Base-by-base conservation (phyloP, 495 filamentous ascomycete species). In the Clavariopsis aquatica region DNA sequence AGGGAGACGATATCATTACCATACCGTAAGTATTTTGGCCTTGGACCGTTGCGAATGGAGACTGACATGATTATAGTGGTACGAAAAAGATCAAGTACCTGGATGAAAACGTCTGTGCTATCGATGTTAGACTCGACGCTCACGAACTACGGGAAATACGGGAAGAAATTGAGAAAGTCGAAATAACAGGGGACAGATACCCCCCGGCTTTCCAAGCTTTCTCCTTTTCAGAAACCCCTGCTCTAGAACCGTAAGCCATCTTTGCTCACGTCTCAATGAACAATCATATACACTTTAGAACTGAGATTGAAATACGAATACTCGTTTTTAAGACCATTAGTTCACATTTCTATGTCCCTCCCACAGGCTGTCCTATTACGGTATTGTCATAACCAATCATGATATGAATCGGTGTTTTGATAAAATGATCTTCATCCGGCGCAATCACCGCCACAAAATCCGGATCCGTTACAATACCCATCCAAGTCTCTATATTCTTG, bases 1-100 rank as follows among this genome's bases (percentile, higher is more conserved):
- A 86, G 71, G 84, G 83, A 3, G 77, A 79, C 1, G 64, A 67
- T 46, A 46, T 67, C 13, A 51, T 53, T 78, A 80, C 12, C 41
- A 82, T 81, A 3, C 64, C 64, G 41, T 62, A 36, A 61, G 57
- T 38, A 8, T 22, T 19, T 31, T 52, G 23, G 31, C 12, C 28
- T 23, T 27, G 5, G 22, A 8, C n/a, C n/a, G n/a, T n/a, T n/a
- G 31, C 2, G 4, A 43, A 27, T 47, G 34, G 13, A 24, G 13
- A 29, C 59, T 62, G 36, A 62, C 20, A 13, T 19, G 2, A 15
- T 23, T 4, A 2, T 28, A 62, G 59, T 8, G 85, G 72, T 1
- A 77, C 75, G 2, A 77, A 72, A 19, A 75, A 73, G 38, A 24
- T 72, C 5, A 60, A 71, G 8, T 68, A 71, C 38, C 62, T 77